Percentiles rank a stretch among this genome's conserved stretches.
Evolutionary conservation across 2,329 filamentous ascomycete genomes (phyloP).

Genomic region (Beauveria rudraprayagi): DNA sequence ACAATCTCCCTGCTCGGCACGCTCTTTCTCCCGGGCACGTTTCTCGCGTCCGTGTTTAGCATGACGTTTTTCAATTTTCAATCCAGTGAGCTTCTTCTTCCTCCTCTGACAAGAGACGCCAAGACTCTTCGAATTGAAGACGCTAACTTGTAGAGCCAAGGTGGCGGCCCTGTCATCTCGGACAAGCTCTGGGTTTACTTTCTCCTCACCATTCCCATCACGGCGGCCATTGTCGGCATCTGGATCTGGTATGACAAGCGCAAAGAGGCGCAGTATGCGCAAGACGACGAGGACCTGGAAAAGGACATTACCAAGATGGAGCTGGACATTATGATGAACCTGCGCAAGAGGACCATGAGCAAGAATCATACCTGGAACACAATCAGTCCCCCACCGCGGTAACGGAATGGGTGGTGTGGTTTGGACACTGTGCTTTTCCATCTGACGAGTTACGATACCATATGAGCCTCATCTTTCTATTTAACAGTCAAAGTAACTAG

Average conservation of each 20-base stretch:
- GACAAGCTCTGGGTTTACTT: slow-evolving; percentile 56
- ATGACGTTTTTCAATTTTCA: slow-evolving; percentile 62
- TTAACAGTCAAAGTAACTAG: neutral
- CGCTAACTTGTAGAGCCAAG: slow-evolving; percentile 11
- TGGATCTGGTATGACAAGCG: slow-evolving; percentile 48
- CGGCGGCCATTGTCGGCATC: slow-evolving; percentile 42
- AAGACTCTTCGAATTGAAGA: neutral
- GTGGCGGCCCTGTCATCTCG: slow-evolving; percentile 36
- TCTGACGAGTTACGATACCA: neutral
- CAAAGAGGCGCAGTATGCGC: slow-evolving; percentile 39
- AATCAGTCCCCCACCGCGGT: slow-evolving; percentile 21
- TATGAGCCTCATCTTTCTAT: neutral
- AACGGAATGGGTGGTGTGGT: neutral
- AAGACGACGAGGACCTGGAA: slow-evolving; percentile 45
- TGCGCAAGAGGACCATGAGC: slow-evolving; percentile 49
- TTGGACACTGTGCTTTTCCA: neutral
- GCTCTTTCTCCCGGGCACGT: slow-evolving; percentile 55
- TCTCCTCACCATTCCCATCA: slow-evolving; percentile 51
- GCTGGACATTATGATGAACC: slow-evolving; percentile 45
- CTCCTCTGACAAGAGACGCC: slow-evolving; percentile 1
- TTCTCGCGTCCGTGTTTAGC: slow-evolving; percentile 54
- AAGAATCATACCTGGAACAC: slow-evolving; percentile 48
- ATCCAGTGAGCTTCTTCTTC: slow-evolving; percentile 25
- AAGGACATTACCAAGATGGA: slow-evolving; percentile 49
- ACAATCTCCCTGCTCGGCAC: slow-evolving; percentile 55